A percentile compares a stretch with the other conserved stretches of the same genome.
These are phyloP conservation scores for Starmerella ratchasimensis DNA, from an alignment of 805 yeast species.

Conservation along the genomic window DNA sequence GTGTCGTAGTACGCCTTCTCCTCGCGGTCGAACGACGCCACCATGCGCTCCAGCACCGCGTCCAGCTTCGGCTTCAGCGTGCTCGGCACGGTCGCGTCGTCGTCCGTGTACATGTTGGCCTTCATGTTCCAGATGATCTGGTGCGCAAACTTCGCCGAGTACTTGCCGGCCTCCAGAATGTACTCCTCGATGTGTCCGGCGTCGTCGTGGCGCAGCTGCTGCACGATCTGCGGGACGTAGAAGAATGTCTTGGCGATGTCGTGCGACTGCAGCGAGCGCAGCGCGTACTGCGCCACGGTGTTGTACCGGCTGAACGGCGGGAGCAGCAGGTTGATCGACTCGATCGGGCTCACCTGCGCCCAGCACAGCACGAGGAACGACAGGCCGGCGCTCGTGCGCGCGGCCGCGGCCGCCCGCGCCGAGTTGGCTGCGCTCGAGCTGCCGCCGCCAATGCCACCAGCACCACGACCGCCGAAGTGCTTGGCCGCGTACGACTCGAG, in stretches of 20 bases:
- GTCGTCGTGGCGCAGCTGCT: slow-evolving; percentile 69
- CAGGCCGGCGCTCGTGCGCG: slow-evolving; percentile 25
- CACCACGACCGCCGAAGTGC: too few relatives aligned
- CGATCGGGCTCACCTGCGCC: slow-evolving; percentile 68
- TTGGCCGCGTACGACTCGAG: slow-evolving; percentile 19
- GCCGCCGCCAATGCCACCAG: too few relatives aligned
- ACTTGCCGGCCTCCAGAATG: slow-evolving; percentile 82
- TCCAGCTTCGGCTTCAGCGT: slow-evolving; percentile 72
- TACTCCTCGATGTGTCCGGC: slow-evolving; percentile 74
- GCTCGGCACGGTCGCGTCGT: slow-evolving; percentile 70
- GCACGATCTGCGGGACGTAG: slow-evolving; percentile 97
- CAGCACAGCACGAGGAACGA: slow-evolving; percentile 39
- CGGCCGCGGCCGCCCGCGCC: too few relatives aligned
- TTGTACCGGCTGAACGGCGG: slow-evolving; percentile 59
- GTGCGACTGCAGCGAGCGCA: slow-evolving; percentile 77
- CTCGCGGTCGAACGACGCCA: slow-evolving; percentile 40
- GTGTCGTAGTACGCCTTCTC: slow-evolving; percentile 59
- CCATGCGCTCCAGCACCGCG: slow-evolving; percentile 51
- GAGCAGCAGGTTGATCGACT: slow-evolving; percentile 67
- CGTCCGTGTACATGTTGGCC: slow-evolving; percentile 85
- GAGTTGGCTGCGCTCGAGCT: background rate
- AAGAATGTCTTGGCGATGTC: slow-evolving; percentile 83
- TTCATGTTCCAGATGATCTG: slow-evolving; percentile 97
- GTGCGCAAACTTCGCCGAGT: slow-evolving; percentile 84
- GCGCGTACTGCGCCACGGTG: slow-evolving; percentile 65